Conservation (phyloP, 2,329 filamentous ascomycete genomes). For the Tolypocladium cylindrosporum region DNA sequence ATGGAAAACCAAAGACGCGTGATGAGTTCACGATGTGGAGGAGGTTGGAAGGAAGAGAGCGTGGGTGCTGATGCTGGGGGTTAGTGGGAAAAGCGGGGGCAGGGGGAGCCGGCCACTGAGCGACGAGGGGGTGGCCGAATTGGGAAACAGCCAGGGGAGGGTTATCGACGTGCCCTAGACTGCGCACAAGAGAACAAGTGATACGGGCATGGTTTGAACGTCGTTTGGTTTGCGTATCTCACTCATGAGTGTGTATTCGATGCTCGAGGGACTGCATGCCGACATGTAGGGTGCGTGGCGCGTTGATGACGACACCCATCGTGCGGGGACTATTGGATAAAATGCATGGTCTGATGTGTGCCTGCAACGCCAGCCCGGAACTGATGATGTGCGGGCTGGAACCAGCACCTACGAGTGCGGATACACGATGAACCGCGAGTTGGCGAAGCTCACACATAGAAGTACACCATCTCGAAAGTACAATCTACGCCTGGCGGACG, state of each 20-base stretch:
- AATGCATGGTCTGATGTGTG: no score
- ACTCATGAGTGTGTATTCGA: no score
- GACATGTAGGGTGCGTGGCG: neutral
- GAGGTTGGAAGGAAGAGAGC: neutral
- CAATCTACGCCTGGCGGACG: no score
- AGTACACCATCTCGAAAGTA: no score
- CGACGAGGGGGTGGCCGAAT: conserved; percentile 13
- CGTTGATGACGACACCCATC: neutral
- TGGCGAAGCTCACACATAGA: no score
- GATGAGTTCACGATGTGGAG: neutral
- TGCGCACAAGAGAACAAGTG: neutral
- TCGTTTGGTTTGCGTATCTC: neutral
- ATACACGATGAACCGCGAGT: no score
- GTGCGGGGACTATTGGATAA: no score
- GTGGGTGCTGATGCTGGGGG: neutral
- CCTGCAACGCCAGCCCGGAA: neutral
- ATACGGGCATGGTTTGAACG: neutral
- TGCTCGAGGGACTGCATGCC: no score
- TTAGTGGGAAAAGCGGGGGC: conserved; percentile 9
- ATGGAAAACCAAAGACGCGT: neutral
- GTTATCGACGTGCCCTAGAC: neutral
- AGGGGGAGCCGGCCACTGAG: conserved; percentile 17
- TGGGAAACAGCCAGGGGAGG: conserved; percentile 12
- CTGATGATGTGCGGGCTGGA: neutral
- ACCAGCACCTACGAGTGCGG: no score